Evolutionary conservation across 331 rosid genomes (phyloP).

Genomic region (Quercus tomentella): DNA sequence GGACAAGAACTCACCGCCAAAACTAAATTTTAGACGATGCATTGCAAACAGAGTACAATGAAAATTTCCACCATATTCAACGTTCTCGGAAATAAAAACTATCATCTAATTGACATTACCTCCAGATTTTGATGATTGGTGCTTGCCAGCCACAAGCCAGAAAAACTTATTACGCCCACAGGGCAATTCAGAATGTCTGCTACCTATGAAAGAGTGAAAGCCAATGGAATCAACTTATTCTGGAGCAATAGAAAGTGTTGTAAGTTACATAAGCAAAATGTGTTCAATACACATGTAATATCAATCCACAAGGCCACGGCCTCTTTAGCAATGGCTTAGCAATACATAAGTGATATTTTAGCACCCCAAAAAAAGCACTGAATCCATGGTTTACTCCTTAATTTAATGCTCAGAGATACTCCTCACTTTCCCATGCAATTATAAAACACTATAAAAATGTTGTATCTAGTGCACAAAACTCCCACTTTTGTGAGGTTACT

Average conservation of each 20-base stretch:
- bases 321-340: background rate
- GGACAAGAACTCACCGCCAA: background rate
- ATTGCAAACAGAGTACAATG: background rate
- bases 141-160: slow-evolving; percentile 26
- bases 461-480: no score
- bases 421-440: background rate
- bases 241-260: background rate
- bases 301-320: background rate
- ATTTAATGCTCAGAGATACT: no score
- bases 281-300: background rate
- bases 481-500: no score
- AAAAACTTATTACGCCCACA: slow-evolving; percentile 47
- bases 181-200: slow-evolving; percentile 28
- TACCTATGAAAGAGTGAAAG: slow-evolving; percentile 27
- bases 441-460: background rate
- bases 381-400: no score
- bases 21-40: background rate
- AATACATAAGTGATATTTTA: background rate
- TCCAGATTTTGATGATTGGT: slow-evolving; percentile 28
- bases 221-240: slow-evolving; percentile 9
- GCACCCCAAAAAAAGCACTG: background rate
- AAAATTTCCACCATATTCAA: background rate
- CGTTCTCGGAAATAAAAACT: background rate
- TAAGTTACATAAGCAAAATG: background rate
- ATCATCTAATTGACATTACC: slow-evolving; percentile 12